Conservation (phyloP, 768 basidiomycete species). For the Lactarius sanguifluus region DNA sequence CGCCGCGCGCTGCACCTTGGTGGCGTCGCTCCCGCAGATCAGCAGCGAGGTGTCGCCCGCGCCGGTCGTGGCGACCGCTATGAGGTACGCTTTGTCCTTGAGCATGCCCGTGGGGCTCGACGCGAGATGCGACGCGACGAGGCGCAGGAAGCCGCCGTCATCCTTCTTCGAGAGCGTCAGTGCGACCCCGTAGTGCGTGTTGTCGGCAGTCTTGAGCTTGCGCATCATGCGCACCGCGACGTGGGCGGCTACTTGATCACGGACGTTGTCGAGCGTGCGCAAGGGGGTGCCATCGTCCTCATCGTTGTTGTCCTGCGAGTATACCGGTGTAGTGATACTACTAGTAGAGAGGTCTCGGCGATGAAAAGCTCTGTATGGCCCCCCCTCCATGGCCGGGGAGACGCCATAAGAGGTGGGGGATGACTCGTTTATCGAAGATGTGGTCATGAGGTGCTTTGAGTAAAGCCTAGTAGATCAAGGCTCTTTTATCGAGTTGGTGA, state of each 20-base stretch:
- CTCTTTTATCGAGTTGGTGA: not conserved
- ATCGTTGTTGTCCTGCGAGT: slow-evolving; percentile 9
- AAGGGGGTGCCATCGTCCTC: slow-evolving; percentile 12
- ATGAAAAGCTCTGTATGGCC: slow-evolving; percentile 11
- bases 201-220: slow-evolving; percentile 50
- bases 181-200: slow-evolving; percentile 57
- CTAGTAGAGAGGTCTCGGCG: slow-evolving; percentile 18
- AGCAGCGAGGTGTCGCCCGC: slow-evolving; percentile 43
- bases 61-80: slow-evolving; percentile 54
- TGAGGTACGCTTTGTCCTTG: slow-evolving; percentile 42
- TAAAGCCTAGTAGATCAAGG: not conserved
- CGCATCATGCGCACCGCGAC: slow-evolving; percentile 56
- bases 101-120: slow-evolving; percentile 45
- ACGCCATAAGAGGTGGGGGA: slow-evolving; percentile 28
- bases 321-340: slow-evolving; percentile 26
- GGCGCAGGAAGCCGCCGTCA: slow-evolving; percentile 56
- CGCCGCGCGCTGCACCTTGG: slow-evolving; percentile 63
- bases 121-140: slow-evolving; percentile 54
- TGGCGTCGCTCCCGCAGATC: slow-evolving; percentile 54
- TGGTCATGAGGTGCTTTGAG: slow-evolving; percentile 8
- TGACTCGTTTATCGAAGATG: slow-evolving; percentile 16
- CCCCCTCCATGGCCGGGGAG: slow-evolving; percentile 10
- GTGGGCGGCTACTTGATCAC: slow-evolving; percentile 57
- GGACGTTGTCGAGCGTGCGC: slow-evolving; percentile 61
- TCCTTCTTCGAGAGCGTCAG: slow-evolving; percentile 58